Evolutionary conservation across 106 monocot species (phyloP).

Genomic region (Dendrobium officinale): DNA sequence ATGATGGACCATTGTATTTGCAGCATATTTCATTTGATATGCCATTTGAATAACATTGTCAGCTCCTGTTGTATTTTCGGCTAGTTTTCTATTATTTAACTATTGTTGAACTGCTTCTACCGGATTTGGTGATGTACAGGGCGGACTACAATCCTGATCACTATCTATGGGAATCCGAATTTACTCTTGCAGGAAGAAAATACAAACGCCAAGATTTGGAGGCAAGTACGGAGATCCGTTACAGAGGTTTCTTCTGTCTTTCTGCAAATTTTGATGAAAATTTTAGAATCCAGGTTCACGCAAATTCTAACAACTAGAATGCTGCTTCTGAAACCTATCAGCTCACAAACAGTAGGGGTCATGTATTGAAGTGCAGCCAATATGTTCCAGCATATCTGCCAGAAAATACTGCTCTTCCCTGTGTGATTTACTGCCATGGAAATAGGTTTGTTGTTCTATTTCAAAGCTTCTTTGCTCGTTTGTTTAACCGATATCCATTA

Average conservation of each 20-base stretch:
- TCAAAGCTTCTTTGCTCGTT: neutral
- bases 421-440: slow-evolving; percentile 98
- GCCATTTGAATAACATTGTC: neutral
- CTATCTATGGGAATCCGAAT: slow-evolving; percentile 94
- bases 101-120: neutral
- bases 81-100: neutral
- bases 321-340: slow-evolving; percentile 35
- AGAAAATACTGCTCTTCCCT: slow-evolving; percentile 73
- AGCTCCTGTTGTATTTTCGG: neutral
- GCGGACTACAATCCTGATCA: slow-evolving; percentile 95
- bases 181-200: slow-evolving; percentile 94
- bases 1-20: neutral
- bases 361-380: slow-evolving; percentile 87
- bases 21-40: neutral
- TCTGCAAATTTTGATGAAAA: slow-evolving; percentile 14
- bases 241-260: slow-evolving; percentile 39
- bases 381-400: slow-evolving; percentile 60
- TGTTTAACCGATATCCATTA: neutral
- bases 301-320: slow-evolving; percentile 15
- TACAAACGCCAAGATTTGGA: slow-evolving; percentile 93
- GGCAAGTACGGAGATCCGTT: slow-evolving; percentile 88
- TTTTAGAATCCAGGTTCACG: neutral
- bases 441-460: slow-evolving; percentile 56
- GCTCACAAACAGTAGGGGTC: slow-evolving; percentile 81
- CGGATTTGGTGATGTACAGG: slow-evolving; percentile 43